Evolutionary conservation across 805 yeast genomes (phyloP), one percentile per base, ranked within the genome.

Genomic region (Diddensiella caesifluorescens): DNA sequence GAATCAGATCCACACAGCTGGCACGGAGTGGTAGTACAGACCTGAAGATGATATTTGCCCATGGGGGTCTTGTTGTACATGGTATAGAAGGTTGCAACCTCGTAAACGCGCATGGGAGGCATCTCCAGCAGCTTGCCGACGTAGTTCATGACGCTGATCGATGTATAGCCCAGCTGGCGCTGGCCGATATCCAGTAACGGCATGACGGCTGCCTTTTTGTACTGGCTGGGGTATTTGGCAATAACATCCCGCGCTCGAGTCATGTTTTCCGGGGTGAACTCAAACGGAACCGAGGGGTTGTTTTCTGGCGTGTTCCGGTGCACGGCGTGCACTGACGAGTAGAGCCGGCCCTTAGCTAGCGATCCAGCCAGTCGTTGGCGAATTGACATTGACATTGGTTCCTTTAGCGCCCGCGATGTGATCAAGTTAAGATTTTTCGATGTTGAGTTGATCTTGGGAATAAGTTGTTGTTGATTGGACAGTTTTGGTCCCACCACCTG

Each of bases 101-200:
- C 94, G 63, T 85, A 85, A 22, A 85, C 95, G 67, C 95, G 77
- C 95, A 85, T 85, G 46, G 95, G 94, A 22, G 95, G 95, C 80
- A 86, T 82, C 56, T 83, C 90, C 55, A 84, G 71, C 57, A 81
- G 56, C 63, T 80, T 77, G 41, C 95, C 95, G 38, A 85, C 95
- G 60, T 86, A 82, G 69, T 85, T 84, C 95, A 85, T 85, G 49
- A 84, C 92, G 25, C 86, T 72, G 53, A 85, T 82, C 30, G 94
- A 83, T 32, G 92, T 82, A 70, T 80, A 85, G 0, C 95, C 95
- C 42, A 71, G 71, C 64, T 85, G 95, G 56, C 94, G 82, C 67
- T 85, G 95, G 30, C 92, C 95, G 49, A 85, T 69, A 59, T 84
- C 94, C 48, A 85, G 72, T 47, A 85, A 71, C 6, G 95, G 94